Evolutionary conservation across 2,329 filamentous ascomycete species (phyloP).

Genomic region (Emergomyces orientalis): DNA sequence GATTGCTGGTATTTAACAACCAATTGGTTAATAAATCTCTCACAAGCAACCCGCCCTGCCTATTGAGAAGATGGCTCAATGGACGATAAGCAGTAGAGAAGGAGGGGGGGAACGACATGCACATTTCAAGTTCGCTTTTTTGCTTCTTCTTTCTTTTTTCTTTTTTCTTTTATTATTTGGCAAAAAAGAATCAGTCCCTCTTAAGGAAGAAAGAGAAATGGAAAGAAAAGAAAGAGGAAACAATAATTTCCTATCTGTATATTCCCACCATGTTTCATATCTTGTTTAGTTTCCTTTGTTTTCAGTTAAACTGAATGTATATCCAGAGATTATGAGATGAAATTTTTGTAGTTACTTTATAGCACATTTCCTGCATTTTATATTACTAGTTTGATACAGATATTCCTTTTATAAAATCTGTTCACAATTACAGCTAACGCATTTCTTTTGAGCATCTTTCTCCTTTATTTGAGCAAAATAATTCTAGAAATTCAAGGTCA

Average conservation of each 20-base stretch:
- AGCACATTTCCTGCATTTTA: too few relatives aligned
- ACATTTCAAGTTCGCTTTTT: not conserved
- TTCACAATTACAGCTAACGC: too few relatives aligned
- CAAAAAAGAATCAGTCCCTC: not conserved
- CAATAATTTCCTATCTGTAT: not conserved
- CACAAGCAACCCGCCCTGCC: too few relatives aligned
- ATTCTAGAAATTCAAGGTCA: not conserved
- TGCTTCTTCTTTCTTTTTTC: not conserved
- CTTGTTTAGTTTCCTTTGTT: not conserved
- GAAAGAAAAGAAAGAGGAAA: not conserved
- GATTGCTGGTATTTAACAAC: not conserved
- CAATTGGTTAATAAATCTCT: too few relatives aligned
- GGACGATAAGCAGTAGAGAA: too few relatives aligned
- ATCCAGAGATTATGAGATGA: not conserved
- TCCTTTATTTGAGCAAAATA: too few relatives aligned
- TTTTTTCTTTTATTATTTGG: not conserved
- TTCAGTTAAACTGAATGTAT: not conserved
- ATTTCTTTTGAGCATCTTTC: too few relatives aligned
- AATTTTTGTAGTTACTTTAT: too few relatives aligned
- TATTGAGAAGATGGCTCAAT: not conserved
- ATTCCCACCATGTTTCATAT: conserved; percentile 3
- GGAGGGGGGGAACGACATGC: not conserved
- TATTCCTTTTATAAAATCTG: too few relatives aligned
- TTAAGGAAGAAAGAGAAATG: not conserved
- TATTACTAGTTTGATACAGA: too few relatives aligned